Percentiles rank a stretch among this genome's conserved stretches.
Evolutionary conservation across 371 early-diverging fungal genomes (phyloP).

Genomic region (Gilbertella persicaria): DNA sequence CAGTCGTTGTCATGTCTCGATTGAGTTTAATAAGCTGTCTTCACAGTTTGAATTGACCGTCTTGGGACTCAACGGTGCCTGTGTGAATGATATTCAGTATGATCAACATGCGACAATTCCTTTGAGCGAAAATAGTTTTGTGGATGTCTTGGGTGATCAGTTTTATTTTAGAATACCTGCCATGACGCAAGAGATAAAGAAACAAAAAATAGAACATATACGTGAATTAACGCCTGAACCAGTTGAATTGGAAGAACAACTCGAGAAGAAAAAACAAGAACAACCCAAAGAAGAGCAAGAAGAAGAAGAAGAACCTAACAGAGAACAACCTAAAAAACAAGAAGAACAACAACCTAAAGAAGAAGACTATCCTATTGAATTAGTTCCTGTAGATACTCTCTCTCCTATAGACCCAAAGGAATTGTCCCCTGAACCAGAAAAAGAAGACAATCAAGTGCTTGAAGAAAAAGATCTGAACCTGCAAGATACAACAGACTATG

Average conservation of each 20-base stretch:
- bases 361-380: constrained; percentile 8
- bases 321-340: not conserved
- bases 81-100: constrained; percentile 36
- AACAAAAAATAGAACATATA: constrained; percentile 4
- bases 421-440: constrained; percentile 9
- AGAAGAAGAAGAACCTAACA: constrained; percentile 1
- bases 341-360: constrained; percentile 4
- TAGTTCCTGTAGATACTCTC: constrained; percentile 12
- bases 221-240: constrained; percentile 18
- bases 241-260: constrained; percentile 9
- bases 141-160: constrained; percentile 46
- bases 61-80: constrained; percentile 57
- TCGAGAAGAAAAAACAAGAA: constrained; percentile 1
- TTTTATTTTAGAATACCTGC: constrained; percentile 24
- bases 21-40: constrained; percentile 35
- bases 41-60: constrained; percentile 52
- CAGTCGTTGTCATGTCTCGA: constrained; percentile 59
- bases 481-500: constrained; percentile 27
- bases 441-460: not conserved
- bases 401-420: constrained; percentile 12
- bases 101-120: constrained; percentile 33
- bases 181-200: constrained; percentile 5
- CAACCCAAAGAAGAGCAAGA: not conserved
- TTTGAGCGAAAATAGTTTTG: constrained; percentile 32
- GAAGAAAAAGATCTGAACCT: constrained; percentile 10